Evolutionary conservation across 106 monocot species (phyloP).

Genomic region (Dioscorea zingiberensis): DNA sequence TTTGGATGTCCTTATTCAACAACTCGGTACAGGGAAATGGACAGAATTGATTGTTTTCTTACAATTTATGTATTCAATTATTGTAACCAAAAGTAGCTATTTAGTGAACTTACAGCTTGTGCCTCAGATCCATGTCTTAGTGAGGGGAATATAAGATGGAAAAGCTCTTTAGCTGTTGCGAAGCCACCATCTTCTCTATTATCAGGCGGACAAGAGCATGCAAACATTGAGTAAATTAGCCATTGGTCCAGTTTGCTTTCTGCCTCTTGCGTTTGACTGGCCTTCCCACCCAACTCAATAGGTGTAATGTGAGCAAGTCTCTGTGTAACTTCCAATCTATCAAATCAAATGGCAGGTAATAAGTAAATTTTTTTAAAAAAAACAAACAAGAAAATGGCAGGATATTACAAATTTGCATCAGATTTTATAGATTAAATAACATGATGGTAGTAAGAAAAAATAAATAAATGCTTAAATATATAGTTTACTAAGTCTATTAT

Average conservation of each 20-base stretch:
- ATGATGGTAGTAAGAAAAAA: no score
- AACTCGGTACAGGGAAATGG: no score
- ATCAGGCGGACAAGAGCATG: slow-evolving; percentile 89
- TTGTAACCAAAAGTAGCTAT: no score
- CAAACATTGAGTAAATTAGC: slow-evolving; percentile 96
- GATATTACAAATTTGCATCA: no score
- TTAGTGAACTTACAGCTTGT: slow-evolving; percentile 60
- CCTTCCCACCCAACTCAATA: slow-evolving; percentile 85
- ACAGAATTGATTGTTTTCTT: no score
- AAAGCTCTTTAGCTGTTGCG: slow-evolving; percentile 64
- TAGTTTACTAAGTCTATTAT: no score
- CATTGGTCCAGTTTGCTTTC: slow-evolving; percentile 93
- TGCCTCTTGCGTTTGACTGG: slow-evolving; percentile 71
- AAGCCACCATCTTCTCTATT: slow-evolving; percentile 58
- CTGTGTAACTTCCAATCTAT: slow-evolving; percentile 73
- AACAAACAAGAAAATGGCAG: no score
- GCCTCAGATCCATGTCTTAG: slow-evolving; percentile 85
- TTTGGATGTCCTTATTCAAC: no score
- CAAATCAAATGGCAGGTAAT: neutral
- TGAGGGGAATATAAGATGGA: slow-evolving; percentile 89
- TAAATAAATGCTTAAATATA: no score
- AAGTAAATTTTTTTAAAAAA: no score
- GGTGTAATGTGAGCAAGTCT: slow-evolving; percentile 82
- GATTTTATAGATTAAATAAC: no score
- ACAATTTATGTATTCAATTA: no score